Evolutionary conservation across 345 rosid species (phyloP).

Genomic region (Psidium friedrichsthalianum): DNA sequence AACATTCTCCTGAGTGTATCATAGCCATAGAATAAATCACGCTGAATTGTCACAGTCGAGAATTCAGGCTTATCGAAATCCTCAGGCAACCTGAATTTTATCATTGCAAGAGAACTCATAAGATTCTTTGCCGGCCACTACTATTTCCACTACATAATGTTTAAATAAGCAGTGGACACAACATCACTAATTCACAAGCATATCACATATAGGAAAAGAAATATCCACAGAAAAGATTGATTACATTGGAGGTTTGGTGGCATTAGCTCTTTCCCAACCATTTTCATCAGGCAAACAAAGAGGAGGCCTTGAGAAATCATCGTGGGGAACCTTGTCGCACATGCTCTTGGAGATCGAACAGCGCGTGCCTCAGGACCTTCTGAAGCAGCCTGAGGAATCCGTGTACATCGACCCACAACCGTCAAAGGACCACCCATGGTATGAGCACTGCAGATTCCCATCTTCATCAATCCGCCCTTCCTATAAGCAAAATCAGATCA

Average conservation of each 20-base stretch:
- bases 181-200: background rate
- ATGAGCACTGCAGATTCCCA: constrained; percentile 94
- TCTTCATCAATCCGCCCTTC: constrained; percentile 96
- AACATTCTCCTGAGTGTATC: constrained; percentile 97
- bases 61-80: constrained; percentile 83
- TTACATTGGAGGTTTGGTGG: constrained; percentile 67
- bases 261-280: constrained; percentile 75
- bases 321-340: constrained; percentile 70
- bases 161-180: background rate
- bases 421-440: constrained; percentile 93
- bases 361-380: constrained; percentile 98
- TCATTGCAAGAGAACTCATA: background rate
- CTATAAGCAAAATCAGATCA: constrained; percentile 13
- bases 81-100: constrained; percentile 63
- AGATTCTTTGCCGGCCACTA: background rate
- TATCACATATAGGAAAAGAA: background rate
- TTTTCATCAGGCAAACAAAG: constrained; percentile 95
- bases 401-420: constrained; percentile 88
- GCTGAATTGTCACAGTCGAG: constrained; percentile 79
- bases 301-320: constrained; percentile 93
- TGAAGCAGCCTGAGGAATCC: constrained; percentile 76
- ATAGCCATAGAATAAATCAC: constrained; percentile 86
- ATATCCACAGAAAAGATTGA: background rate
- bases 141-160: background rate
- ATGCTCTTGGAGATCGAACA: constrained; percentile 65